phyloP scores from a whole-genome alignment of 805 yeast genomes.

The Sungouiozyma intestinalis region DNA sequence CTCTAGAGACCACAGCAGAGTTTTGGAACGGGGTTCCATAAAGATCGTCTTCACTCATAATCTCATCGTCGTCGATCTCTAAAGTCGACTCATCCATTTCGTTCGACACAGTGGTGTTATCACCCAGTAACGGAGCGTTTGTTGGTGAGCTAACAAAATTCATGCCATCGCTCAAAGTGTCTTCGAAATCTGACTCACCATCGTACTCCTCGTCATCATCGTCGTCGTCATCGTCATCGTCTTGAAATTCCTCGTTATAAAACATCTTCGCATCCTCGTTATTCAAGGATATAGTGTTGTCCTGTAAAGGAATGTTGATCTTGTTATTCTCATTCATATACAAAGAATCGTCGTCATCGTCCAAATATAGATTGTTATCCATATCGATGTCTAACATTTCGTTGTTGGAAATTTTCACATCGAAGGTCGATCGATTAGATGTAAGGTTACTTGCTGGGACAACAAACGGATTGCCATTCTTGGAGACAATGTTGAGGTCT shows the following conservation, averaged over 20 bases:
- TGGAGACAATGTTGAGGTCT: conserved; percentile 17
- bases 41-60: conserved; percentile 8
- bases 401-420: conserved; percentile 3
- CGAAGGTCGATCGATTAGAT: not conserved
- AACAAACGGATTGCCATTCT: conserved; percentile 8
- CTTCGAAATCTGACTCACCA: not conserved
- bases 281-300: conserved; percentile 15
- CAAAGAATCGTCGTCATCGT: conserved; percentile 2
- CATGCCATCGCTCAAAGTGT: not conserved
- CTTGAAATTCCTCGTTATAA: conserved; percentile 25
- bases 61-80: conserved; percentile 5
- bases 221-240: conserved; percentile 14
- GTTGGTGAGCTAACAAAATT: not conserved
- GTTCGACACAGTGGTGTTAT: not conserved
- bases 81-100: conserved; percentile 2
- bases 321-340: conserved; percentile 1
- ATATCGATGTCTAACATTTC: not conserved
- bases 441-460: not conserved
- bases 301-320: conserved; percentile 14
- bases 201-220: not conserved
- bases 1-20: not conserved
- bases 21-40: not conserved
- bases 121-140: not conserved
- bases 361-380: conserved; percentile 2
- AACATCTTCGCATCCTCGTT: conserved; percentile 23